A percentile compares a stretch with the other conserved stretches of the same genome.
phyloP scores from a whole-genome alignment of 2,329 filamentous ascomycete genomes.

The Helicocarpus griseus region DNA sequence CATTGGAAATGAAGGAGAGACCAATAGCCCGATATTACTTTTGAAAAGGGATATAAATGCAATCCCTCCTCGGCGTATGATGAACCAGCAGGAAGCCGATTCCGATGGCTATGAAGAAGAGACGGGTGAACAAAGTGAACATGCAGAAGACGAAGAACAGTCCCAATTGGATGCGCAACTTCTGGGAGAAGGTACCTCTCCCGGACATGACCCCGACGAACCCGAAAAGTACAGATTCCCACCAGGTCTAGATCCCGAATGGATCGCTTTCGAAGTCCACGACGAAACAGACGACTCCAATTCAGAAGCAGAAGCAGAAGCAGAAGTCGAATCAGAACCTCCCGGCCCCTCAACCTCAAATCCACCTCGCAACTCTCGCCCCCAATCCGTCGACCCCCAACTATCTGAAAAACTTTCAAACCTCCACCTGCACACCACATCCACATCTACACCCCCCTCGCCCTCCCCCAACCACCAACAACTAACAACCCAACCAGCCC shows the following conservation, averaged over 20 bases:
- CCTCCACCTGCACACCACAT: constrained; percentile 30
- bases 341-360: constrained; percentile 4
- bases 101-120: constrained; percentile 21
- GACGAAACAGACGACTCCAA: constrained; percentile 52
- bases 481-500: constrained; percentile 34
- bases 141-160: constrained; percentile 31
- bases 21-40: constrained; percentile 63
- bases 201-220: constrained; percentile 10
- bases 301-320: constrained; percentile 38
- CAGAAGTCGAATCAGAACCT: constrained; percentile 21
- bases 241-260: constrained; percentile 71
- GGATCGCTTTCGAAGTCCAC: constrained; percentile 84
- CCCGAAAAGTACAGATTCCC: constrained; percentile 53
- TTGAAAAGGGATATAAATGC: constrained; percentile 62
- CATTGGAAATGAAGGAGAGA: constrained; percentile 59
- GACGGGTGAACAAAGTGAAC: constrained; percentile 9
- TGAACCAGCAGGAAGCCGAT: constrained; percentile 37
- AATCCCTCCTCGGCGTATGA: constrained; percentile 50
- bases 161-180: constrained; percentile 30
- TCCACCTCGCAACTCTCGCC: constrained; percentile 12
- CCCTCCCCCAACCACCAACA: constrained; percentile 29
- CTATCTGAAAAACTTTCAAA: constrained; percentile 36
- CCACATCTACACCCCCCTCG: constrained; percentile 20
- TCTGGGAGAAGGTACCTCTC: constrained; percentile 15
- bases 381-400: constrained; percentile 30